Conservation (phyloP, 352 stramenopile species). For the Salisapilia sapeloensis region DNA sequence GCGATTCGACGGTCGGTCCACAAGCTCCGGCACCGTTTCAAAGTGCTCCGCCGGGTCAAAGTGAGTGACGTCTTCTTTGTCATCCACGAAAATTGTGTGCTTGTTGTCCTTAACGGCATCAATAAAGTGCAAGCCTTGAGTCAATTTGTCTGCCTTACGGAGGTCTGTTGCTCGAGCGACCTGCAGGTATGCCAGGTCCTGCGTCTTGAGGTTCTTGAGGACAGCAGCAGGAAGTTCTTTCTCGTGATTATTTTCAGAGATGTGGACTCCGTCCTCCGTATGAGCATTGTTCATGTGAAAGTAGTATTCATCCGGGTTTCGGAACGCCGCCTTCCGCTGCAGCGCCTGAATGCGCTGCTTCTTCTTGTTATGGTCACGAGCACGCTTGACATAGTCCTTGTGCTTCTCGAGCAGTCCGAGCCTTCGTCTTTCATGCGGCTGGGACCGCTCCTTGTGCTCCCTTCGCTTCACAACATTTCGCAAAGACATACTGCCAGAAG, state of each 20-base stretch:
- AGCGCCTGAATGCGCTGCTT: constrained; percentile 78
- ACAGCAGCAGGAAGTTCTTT: constrained; percentile 55
- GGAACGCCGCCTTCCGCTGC: constrained; percentile 84
- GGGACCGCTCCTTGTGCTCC: constrained; percentile 96
- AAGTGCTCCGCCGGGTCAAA: constrained; percentile 91
- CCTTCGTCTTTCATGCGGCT: constrained; percentile 84
- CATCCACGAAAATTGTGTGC: constrained; percentile 92
- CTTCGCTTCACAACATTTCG: constrained; percentile 97
- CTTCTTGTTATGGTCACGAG: constrained; percentile 93
- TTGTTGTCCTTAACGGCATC: constrained; percentile 67
- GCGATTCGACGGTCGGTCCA: constrained; percentile 54
- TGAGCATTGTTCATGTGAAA: constrained; percentile 88
- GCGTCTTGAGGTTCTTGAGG: constrained; percentile 88
- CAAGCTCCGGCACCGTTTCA: constrained; percentile 62
- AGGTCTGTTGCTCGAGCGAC: constrained; percentile 73
- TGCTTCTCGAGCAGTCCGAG: constrained; percentile 97
- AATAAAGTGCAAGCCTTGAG: constrained; percentile 58
- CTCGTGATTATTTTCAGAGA: constrained; percentile 55
- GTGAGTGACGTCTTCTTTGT: constrained; percentile 33
- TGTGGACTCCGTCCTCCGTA: constrained; percentile 61
- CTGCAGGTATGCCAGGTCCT: constrained; percentile 92
- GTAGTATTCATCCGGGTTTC: constrained; percentile 99
- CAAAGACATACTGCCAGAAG: constrained; percentile 53
- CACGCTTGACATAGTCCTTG: constrained; percentile 95
- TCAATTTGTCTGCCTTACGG: constrained; percentile 67